Evolutionary conservation across 345 rosid genomes (phyloP).

Genomic region (Ceriops zippeliana): DNA sequence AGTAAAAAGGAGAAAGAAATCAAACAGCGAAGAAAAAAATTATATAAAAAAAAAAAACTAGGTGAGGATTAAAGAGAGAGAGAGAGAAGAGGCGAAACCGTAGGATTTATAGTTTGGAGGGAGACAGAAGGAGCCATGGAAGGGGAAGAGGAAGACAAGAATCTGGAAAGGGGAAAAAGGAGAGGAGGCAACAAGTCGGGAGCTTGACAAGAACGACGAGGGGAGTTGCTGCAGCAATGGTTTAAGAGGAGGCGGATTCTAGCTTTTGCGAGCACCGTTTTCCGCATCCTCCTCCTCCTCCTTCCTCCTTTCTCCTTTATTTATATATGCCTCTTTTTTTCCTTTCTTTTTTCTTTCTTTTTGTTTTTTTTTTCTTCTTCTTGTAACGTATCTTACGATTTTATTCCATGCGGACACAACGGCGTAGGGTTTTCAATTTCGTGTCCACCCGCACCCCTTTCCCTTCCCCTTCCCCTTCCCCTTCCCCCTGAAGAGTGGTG

Average conservation of each 20-base stretch:
- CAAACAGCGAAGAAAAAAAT: conserved; percentile 10
- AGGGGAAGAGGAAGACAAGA: conserved; percentile 43
- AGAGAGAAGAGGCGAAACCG: conserved; percentile 27
- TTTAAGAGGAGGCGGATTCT: no score
- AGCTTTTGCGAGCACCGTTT: conserved; percentile 48
- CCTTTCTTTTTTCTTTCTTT: no score
- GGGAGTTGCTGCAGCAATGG: background rate
- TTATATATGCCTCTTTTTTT: no score
- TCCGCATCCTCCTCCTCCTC: conserved; percentile 43
- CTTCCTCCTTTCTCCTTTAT: background rate
- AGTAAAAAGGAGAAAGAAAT: background rate
- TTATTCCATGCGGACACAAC: no score
- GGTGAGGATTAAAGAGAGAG: background rate
- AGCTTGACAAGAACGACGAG: background rate
- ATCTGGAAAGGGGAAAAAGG: conserved; percentile 22
- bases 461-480: no score
- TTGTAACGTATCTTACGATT: no score
- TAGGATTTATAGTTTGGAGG: conserved; percentile 61
- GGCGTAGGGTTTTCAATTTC: no score
- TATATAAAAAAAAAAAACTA: no score
- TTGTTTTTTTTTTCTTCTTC: no score
- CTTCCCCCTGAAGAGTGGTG: no score
- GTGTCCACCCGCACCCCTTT: no score
- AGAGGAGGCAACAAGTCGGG: background rate
- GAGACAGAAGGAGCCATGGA: conserved; percentile 36